Percentiles rank a stretch among this genome's conserved stretches.
Evolutionary conservation across 1,139 yeast species (phyloP).

Genomic region (Entelexis paramagnoliae): DNA sequence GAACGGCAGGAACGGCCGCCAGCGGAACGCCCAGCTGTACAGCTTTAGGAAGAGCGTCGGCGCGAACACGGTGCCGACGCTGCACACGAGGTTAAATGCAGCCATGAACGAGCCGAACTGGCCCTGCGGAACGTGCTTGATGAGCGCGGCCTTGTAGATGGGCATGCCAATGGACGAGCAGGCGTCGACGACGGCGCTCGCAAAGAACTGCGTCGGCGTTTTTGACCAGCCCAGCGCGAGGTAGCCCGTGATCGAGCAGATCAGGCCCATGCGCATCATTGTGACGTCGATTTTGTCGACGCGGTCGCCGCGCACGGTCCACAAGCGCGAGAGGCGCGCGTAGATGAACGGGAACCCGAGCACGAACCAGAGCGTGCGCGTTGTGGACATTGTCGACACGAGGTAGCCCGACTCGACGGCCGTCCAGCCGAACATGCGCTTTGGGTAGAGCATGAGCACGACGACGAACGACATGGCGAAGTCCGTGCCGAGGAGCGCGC

Average conservation of each 20-base stretch:
- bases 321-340: slow-evolving; percentile 11
- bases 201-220: slow-evolving; percentile 15
- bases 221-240: slow-evolving; percentile 20
- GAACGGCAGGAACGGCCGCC: slow-evolving; percentile 22
- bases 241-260: slow-evolving; percentile 18
- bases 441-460: slow-evolving; percentile 23
- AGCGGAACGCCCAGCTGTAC: slow-evolving; percentile 20
- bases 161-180: slow-evolving; percentile 23
- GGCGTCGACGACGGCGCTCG: slow-evolving; percentile 22
- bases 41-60: slow-evolving; percentile 22
- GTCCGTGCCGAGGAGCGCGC: slow-evolving; percentile 22
- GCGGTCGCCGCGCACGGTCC: slow-evolving; percentile 16
- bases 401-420: slow-evolving; percentile 25
- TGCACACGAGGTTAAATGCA: slow-evolving; percentile 19
- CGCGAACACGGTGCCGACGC: slow-evolving; percentile 14
- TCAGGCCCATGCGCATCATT: slow-evolving; percentile 19
- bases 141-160: slow-evolving; percentile 21
- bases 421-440: slow-evolving; percentile 24
- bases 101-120: slow-evolving; percentile 25
- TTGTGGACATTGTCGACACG: slow-evolving; percentile 20
- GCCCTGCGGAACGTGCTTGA: slow-evolving; percentile 23
- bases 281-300: slow-evolving; percentile 21
- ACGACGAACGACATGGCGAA: slow-evolving; percentile 17
- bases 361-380: slow-evolving; percentile 23
- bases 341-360: slow-evolving; percentile 23